Conservation (phyloP, 129 eudicot genomes). For the Gnaphalium uliginosum region DNA sequence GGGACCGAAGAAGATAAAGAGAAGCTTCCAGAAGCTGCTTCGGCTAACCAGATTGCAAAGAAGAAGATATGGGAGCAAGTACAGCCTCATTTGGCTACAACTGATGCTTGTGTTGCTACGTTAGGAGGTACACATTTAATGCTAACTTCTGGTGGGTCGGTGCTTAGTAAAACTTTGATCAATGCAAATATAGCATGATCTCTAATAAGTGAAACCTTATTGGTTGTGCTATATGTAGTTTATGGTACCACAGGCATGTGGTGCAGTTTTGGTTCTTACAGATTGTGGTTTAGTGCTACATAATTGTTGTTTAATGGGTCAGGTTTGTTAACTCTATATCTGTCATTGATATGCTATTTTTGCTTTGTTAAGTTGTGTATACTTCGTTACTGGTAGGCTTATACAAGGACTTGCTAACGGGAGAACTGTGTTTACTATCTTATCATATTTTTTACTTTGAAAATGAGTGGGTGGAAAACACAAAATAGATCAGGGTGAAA, state of each 20-base stretch:
- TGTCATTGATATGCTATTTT: constrained; percentile 3
- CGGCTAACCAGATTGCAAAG: constrained; percentile 90
- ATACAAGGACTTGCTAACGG: not conserved
- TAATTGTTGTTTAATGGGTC: constrained; percentile 24
- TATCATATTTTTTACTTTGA: not conserved
- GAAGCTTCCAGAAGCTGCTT: constrained; percentile 62
- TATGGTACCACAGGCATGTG: not conserved
- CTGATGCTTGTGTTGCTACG: constrained; percentile 61
- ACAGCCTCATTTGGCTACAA: constrained; percentile 88
- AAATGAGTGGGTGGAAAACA: not conserved
- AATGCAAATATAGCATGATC: constrained; percentile 76
- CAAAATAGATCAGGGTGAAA: not conserved
- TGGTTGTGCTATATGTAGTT: not conserved
- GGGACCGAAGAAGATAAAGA: constrained; percentile 77
- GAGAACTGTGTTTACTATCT: not conserved
- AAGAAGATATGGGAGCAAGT: constrained; percentile 96
- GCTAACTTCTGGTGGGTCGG: constrained; percentile 71
- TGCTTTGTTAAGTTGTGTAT: constrained; percentile 11
- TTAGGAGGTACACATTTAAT: constrained; percentile 57
- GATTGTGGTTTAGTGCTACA: constrained; percentile 1
- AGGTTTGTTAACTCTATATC: constrained; percentile 15
- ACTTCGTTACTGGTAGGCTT: constrained; percentile 9
- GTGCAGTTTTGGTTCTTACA: not conserved
- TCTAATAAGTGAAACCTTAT: not conserved
- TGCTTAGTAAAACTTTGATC: constrained; percentile 48